Base-by-base conservation (phyloP, 1,139 yeast genomes). In the Kodamaea plutei region DNA sequence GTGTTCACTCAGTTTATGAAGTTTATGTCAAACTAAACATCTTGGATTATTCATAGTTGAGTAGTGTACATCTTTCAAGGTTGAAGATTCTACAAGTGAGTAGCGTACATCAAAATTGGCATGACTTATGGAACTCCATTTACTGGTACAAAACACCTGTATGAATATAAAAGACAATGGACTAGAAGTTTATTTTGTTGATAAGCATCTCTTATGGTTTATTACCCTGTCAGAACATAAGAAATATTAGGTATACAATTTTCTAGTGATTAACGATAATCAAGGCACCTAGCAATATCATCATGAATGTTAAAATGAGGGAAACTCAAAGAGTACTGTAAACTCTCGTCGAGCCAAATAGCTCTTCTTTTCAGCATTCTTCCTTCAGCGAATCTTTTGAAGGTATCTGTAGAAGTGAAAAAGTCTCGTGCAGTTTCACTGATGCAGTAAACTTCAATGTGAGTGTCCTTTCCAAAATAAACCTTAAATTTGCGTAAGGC, bases 291-390 rank as follows among this genome's bases (percentile, higher is more conserved):
- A 8, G 24, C 10, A 2, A 26, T 26, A 20, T 8, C 9, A 20
- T 26, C 29, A 15, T 20, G 15, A 8, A 12, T 10, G 7, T 20
- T 22, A 5, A 26, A 15, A 12, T n/a, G 16, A 9, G 29, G 29
- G 15, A 26, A 26, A 9, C 23, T 17, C 6, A 26, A 14, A 8
- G 15, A 13, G 8, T 26, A 26, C 10, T 13, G 11, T 13, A 22
- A 16, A 20, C 24, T 13, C 17, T 15, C 15, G n/a, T 26, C 23
- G n/a, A 26, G 20, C 29, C 29, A 26, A 20, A 14, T 20, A 16
- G 24, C 9, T 9, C 18, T 23, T 10, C 24, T 12, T 20, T 26
- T 22, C 18, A 20, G 24, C 14, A 26, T 10, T 14, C 20, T 22
- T 13, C 29, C 29, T 11, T n/a, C 9, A 10, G 21, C 12, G 10